Percentiles rank a stretch among this genome's conserved stretches.
Conservation (phyloP, 176 grass and related monocot species). For the Aegilops bicornis region DNA sequence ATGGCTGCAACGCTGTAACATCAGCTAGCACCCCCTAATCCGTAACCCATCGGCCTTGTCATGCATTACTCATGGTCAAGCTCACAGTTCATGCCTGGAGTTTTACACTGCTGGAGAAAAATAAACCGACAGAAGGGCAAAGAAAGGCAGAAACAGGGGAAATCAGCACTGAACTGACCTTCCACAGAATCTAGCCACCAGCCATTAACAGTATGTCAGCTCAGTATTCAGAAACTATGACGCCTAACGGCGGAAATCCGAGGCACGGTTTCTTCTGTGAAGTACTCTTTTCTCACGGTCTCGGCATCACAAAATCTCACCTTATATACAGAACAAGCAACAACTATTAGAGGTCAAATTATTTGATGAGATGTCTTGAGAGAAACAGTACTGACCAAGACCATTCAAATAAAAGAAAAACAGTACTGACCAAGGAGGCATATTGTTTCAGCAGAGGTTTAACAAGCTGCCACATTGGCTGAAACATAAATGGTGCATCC, state of each 20-base stretch:
- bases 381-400: conserved; percentile 45
- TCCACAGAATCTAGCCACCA: not conserved
- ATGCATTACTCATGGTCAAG: not conserved
- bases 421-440: conserved; percentile 60
- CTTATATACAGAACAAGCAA: conserved; percentile 25
- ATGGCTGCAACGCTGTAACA: not conserved
- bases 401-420: not conserved
- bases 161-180: conserved; percentile 17
- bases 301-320: conserved; percentile 73
- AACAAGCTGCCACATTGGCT: conserved; percentile 85
- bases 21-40: not conserved
- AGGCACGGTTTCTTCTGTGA: conserved; percentile 63
- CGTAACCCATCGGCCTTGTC: not conserved
- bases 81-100: not conserved
- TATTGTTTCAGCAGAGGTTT: conserved; percentile 90
- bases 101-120: not conserved
- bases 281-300: conserved; percentile 74
- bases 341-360: not conserved
- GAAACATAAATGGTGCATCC: conserved; percentile 84
- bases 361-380: not conserved
- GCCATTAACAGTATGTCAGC: not conserved
- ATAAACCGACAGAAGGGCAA: not conserved
- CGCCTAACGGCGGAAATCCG: conserved; percentile 54
- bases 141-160: not conserved
- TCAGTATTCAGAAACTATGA: not conserved